Conservation (phyloP, 2,329 filamentous ascomycete genomes). For the Dactylonectria estremocensis region DNA sequence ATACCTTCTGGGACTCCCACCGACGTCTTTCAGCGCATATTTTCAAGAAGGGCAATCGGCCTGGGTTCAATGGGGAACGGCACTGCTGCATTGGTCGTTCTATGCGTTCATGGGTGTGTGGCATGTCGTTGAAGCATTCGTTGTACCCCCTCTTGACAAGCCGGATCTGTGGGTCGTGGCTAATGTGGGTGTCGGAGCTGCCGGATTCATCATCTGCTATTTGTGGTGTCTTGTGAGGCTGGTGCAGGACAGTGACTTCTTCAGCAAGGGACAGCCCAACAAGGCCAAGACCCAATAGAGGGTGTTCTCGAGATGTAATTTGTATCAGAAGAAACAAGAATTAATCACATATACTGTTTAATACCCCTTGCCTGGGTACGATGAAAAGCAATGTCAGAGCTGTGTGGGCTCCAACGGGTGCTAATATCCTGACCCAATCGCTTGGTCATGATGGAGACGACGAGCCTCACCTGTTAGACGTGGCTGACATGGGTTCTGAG, state of each 20-base stretch:
- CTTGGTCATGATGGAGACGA: background rate
- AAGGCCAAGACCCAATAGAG: conserved; percentile 45
- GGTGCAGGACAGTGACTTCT: conserved; percentile 70
- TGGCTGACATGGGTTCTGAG: conserved; percentile 3
- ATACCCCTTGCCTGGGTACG: background rate
- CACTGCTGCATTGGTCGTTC: conserved; percentile 80
- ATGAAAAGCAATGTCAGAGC: background rate
- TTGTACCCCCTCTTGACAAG: conserved; percentile 79
- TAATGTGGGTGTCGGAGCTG: conserved; percentile 89
- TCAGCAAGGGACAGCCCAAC: conserved; percentile 57
- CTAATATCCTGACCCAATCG: background rate
- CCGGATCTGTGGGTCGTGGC: conserved; percentile 95
- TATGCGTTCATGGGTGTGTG: conserved; percentile 85
- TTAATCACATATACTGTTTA: background rate
- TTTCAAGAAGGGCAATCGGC: conserved; percentile 62
- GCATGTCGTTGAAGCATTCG: conserved; percentile 82
- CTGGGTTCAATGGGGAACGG: conserved; percentile 67
- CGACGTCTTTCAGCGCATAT: conserved; percentile 80
- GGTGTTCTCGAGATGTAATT: conserved; percentile 8
- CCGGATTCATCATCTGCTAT: conserved; percentile 89
- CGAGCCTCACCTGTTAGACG: background rate
- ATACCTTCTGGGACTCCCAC: conserved; percentile 90
- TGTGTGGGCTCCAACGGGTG: background rate
- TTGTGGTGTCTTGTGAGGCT: conserved; percentile 89
- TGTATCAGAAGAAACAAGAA: conserved; percentile 19